Evolutionary conservation across 2,329 filamentous ascomycete species (phyloP).

Genomic region (Chaetomiaceae sp.): DNA sequence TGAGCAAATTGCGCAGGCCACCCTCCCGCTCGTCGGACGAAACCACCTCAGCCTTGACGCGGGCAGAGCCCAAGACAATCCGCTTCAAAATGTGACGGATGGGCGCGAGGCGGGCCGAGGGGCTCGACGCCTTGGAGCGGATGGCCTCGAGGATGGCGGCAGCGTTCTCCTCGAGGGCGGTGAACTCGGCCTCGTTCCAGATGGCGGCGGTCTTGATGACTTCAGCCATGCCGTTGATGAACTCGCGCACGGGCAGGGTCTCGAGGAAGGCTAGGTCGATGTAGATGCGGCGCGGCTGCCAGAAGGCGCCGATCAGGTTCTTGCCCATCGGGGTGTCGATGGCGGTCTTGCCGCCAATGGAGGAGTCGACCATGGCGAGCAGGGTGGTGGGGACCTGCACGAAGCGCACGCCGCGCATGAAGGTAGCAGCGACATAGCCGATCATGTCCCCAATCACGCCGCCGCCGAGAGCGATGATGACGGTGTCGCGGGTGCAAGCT

Average conservation of each 20-base stretch:
- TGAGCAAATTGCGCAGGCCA: slow-evolving; percentile 86
- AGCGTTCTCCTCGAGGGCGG: slow-evolving; percentile 75
- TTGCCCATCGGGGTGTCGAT: slow-evolving; percentile 96
- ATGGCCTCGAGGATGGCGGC: slow-evolving; percentile 67
- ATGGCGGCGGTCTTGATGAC: slow-evolving; percentile 97
- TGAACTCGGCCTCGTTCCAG: slow-evolving; percentile 84
- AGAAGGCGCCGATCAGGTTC: slow-evolving; percentile 92
- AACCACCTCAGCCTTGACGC: slow-evolving; percentile 89
- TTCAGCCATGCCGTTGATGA: slow-evolving; percentile 98
- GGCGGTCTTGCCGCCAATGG: slow-evolving; percentile 95
- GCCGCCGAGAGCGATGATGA: slow-evolving; percentile 89
- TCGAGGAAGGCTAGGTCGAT: slow-evolving; percentile 90
- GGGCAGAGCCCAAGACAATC: slow-evolving; percentile 83
- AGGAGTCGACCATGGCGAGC: slow-evolving; percentile 96
- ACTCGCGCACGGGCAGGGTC: slow-evolving; percentile 82
- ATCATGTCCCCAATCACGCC: slow-evolving; percentile 98
- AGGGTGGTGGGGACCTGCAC: slow-evolving; percentile 95
- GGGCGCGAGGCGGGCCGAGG: slow-evolving; percentile 48
- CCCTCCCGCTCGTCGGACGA: slow-evolving; percentile 92
- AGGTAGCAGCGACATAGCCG: slow-evolving; percentile 93
- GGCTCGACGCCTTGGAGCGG: slow-evolving; percentile 50
- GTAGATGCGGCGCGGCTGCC: slow-evolving; percentile 91
- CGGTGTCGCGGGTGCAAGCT: slow-evolving; percentile 89
- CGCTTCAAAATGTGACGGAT: slow-evolving; percentile 67
- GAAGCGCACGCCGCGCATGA: slow-evolving; percentile 95